phyloP scores from a whole-genome alignment of 2,329 filamentous ascomycete species.

The Hirsutella minnesotensis region DNA sequence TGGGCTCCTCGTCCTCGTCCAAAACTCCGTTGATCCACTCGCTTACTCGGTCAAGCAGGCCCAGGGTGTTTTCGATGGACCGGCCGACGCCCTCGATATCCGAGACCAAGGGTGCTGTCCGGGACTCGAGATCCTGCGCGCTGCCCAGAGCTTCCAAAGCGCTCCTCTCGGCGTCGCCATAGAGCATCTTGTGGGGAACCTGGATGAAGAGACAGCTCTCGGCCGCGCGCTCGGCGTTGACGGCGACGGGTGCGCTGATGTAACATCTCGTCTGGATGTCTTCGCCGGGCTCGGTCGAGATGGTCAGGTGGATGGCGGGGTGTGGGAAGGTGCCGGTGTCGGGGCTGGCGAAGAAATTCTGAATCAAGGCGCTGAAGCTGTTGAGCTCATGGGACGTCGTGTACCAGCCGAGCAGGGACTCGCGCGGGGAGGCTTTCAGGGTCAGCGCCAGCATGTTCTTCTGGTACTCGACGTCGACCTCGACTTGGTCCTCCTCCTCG shows the following conservation, averaged over 20 bases:
- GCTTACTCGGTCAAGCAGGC: conserved; percentile 80
- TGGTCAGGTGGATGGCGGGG: conserved; percentile 93
- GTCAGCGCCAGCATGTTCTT: conserved; percentile 97
- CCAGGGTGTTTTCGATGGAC: conserved; percentile 76
- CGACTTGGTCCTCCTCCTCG: conserved; percentile 95
- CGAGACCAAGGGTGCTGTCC: conserved; percentile 61
- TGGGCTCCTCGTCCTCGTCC: conserved; percentile 84
- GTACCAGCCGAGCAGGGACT: conserved; percentile 95
- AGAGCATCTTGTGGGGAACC: conserved; percentile 87
- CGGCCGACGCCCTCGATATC: conserved; percentile 85
- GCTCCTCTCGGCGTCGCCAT: conserved; percentile 58
- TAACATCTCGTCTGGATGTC: conserved; percentile 87
- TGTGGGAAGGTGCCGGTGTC: conserved; percentile 96
- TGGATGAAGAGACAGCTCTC: conserved; percentile 97
- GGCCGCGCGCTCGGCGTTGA: conserved; percentile 86
- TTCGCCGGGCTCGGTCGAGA: conserved; percentile 78
- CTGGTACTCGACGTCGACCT: conserved; percentile 99
- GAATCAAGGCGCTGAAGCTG: conserved; percentile 91
- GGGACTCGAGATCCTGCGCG: conserved; percentile 67
- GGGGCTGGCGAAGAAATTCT: conserved; percentile 97
- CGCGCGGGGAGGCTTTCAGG: conserved; percentile 85
- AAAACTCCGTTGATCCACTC: conserved; percentile 89
- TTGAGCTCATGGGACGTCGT: conserved; percentile 94
- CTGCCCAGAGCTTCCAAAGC: conserved; percentile 72
- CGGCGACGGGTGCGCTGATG: conserved; percentile 89